Evolutionary conservation across 805 yeast species (phyloP).

Genomic region (Crinitomyces ghanaensis): DNA sequence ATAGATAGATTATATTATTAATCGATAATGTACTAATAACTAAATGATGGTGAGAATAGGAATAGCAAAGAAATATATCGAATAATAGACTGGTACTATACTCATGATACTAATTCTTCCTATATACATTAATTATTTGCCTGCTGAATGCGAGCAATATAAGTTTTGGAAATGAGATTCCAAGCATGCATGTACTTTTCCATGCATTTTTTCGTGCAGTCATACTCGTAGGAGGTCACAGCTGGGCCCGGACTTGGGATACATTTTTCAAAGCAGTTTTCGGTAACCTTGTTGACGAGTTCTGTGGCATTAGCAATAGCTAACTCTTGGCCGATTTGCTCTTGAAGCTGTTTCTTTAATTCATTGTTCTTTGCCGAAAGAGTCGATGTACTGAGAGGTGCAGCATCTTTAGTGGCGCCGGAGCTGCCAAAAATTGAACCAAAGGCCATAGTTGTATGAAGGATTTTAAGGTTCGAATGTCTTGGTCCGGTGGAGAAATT

Average conservation of each 20-base stretch:
- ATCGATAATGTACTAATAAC: too few species aligned
- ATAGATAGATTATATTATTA: too few species aligned
- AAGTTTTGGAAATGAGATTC: conserved; percentile 72
- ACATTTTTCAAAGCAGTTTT: conserved; percentile 78
- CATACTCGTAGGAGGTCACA: conserved; percentile 40
- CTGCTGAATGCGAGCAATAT: conserved; percentile 63
- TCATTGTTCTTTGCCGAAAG: conserved; percentile 22
- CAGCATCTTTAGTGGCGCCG: conserved; percentile 11
- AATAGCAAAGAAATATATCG: too few species aligned
- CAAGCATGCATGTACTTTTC: conserved; percentile 85
- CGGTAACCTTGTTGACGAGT: conserved; percentile 72
- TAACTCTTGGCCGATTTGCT: conserved; percentile 66
- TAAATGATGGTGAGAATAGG: too few species aligned
- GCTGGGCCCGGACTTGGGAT: conserved; percentile 46
- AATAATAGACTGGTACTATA: too few species aligned
- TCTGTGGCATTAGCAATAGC: conserved; percentile 90
- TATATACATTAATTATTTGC: too few species aligned
- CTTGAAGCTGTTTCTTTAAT: conserved; percentile 51
- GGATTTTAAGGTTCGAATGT: neutral
- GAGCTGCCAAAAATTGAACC: conserved; percentile 16
- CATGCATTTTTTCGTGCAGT: conserved; percentile 67
- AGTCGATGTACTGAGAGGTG: conserved; percentile 9
- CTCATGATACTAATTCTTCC: too few species aligned
- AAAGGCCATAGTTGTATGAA: too few species aligned
- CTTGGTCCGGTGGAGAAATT: neutral